These are phyloP conservation scores for Trypanosoma theileri DNA, from an alignment of 208 protist species.

Conservation along the genomic window DNA sequence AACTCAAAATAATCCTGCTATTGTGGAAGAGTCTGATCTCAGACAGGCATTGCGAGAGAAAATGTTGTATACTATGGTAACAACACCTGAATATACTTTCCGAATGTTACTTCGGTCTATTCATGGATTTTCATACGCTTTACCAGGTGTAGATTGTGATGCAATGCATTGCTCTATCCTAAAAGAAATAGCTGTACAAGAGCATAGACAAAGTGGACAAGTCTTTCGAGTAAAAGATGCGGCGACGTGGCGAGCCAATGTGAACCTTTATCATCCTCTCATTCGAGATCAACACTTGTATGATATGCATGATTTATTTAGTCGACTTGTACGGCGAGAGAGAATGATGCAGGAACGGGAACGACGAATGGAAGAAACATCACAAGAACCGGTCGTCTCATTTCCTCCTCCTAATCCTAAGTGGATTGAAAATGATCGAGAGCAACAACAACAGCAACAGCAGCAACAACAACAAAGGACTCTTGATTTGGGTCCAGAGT, in stretches of 20 bases:
- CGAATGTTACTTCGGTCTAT: too few species aligned
- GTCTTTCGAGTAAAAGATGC: slow-evolving; percentile 55
- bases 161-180: slow-evolving; percentile 28
- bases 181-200: slow-evolving; percentile 38
- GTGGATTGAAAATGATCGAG: slow-evolving; percentile 13
- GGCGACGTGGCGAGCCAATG: slow-evolving; percentile 40
- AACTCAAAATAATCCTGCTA: not conserved
- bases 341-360: not conserved
- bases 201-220: slow-evolving; percentile 28
- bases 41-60: not conserved
- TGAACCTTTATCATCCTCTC: slow-evolving; percentile 52
- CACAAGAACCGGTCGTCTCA: slow-evolving; percentile 1
- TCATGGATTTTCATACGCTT: slow-evolving; percentile 1
- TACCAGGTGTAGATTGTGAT: not conserved
- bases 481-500: slow-evolving; percentile 35
- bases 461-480: not conserved
- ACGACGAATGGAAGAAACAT: not conserved
- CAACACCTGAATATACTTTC: not conserved
- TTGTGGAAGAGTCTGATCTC: slow-evolving; percentile 13
- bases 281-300: slow-evolving; percentile 34
- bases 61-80: slow-evolving; percentile 23
- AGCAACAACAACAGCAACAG: not conserved
- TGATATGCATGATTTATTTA: slow-evolving; percentile 37
- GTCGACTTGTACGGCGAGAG: slow-evolving; percentile 25
- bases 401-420: slow-evolving; percentile 18